Evolutionary conservation across 495 filamentous ascomycete species (phyloP).

Genomic region (Ascobolus immersus): DNA sequence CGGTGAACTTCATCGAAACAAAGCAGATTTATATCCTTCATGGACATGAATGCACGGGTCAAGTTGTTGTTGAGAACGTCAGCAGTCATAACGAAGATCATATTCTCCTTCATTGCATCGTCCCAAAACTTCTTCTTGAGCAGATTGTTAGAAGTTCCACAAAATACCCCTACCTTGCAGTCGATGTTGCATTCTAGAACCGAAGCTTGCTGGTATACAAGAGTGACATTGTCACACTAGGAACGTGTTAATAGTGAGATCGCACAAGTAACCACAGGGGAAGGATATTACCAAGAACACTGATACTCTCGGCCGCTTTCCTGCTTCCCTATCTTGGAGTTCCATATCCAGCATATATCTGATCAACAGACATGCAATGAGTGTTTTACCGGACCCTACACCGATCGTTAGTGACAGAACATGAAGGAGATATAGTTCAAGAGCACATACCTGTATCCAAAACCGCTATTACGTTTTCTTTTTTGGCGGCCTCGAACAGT

Average conservation of each 20-base stretch:
- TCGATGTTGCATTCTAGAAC: slow-evolving; percentile 67
- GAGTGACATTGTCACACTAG: slow-evolving; percentile 61
- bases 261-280: not conserved
- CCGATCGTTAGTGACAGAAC: not conserved
- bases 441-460: slow-evolving; percentile 51
- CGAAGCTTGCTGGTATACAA: slow-evolving; percentile 74
- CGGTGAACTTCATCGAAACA: slow-evolving; percentile 96
- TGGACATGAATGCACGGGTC: slow-evolving; percentile 54
- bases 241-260: not conserved
- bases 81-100: slow-evolving; percentile 83
- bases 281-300: slow-evolving; percentile 50
- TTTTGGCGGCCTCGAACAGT: slow-evolving; percentile 70
- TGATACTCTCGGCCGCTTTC: slow-evolving; percentile 34
- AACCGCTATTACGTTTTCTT: slow-evolving; percentile 76
- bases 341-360: slow-evolving; percentile 55
- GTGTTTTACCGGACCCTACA: slow-evolving; percentile 77
- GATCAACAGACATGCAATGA: slow-evolving; percentile 76
- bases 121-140: too few relatives aligned
- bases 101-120: too few relatives aligned
- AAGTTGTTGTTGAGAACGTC: slow-evolving; percentile 60
- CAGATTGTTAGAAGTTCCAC: slow-evolving; percentile 42
- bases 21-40: slow-evolving; percentile 65
- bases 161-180: slow-evolving; percentile 51
- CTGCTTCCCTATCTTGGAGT: slow-evolving; percentile 38
- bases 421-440: not conserved